Conservation (phyloP, 257 asterid genomes). For the Paulownia fortunei region DNA sequence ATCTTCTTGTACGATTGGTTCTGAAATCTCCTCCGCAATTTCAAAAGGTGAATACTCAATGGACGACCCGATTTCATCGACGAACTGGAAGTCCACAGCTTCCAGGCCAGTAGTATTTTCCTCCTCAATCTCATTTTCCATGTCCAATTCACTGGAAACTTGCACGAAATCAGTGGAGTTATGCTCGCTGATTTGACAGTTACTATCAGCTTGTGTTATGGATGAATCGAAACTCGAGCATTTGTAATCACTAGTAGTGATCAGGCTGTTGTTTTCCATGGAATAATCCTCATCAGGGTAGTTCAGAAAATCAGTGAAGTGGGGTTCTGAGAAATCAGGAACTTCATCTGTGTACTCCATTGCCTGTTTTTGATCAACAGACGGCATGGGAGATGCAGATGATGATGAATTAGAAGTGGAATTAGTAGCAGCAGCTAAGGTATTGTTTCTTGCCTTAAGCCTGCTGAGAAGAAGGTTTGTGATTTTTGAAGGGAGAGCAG, state of each 20-base stretch:
- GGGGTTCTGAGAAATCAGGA: conserved; percentile 50
- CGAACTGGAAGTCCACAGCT: conserved; percentile 62
- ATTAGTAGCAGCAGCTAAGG: conserved; percentile 35
- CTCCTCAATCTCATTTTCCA: conserved; percentile 22
- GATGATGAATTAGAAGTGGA: not conserved
- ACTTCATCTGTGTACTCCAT: conserved; percentile 28
- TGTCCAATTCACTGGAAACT: conserved; percentile 31
- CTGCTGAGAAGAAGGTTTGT: conserved; percentile 72
- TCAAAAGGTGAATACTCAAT: conserved; percentile 70
- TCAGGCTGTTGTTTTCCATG: conserved; percentile 30
- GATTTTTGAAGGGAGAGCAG: conserved; percentile 75
- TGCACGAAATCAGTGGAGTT: conserved; percentile 26
- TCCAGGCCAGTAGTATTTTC: conserved; percentile 32
- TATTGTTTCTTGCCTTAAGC: conserved; percentile 66
- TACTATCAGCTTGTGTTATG: not conserved
- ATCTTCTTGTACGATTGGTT: conserved; percentile 35
- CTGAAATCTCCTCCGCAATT: conserved; percentile 62
- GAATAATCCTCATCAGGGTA: conserved; percentile 50
- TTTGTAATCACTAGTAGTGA: conserved; percentile 4
- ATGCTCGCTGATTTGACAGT: not conserved
- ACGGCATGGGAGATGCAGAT: conserved; percentile 7
- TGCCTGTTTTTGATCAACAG: conserved; percentile 26
- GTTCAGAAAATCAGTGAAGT: conserved; percentile 64
- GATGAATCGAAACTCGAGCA: conserved; percentile 24
- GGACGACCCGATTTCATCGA: conserved; percentile 58